These are phyloP conservation scores for Arbutus unedo DNA, from an alignment of 148 eudicot genomes.

Conservation along the genomic window DNA sequence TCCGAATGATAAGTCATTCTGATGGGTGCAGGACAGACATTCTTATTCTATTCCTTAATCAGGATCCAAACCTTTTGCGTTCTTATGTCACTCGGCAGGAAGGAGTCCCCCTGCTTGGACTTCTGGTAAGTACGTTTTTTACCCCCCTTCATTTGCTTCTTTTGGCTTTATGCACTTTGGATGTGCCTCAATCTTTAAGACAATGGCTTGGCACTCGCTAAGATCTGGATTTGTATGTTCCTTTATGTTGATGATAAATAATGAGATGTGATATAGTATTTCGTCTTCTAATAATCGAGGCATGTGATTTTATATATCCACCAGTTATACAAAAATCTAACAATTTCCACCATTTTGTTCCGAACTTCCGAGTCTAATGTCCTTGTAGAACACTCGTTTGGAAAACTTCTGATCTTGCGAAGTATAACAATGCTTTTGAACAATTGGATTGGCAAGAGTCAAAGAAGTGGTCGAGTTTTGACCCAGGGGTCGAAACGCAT, in stretches of 20 bases:
- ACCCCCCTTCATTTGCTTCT: not conserved
- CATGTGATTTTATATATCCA: not conserved
- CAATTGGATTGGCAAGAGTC: not conserved
- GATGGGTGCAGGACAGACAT: slow-evolving; percentile 98
- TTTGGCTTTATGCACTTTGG: not conserved
- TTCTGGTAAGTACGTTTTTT: slow-evolving; percentile 54
- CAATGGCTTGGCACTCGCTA: not conserved
- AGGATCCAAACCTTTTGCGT: slow-evolving; percentile 86
- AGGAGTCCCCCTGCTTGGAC: slow-evolving; percentile 79
- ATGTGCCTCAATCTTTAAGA: not conserved
- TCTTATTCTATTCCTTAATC: slow-evolving; percentile 77
- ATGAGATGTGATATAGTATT: not conserved
- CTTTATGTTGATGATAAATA: not conserved
- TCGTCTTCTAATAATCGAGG: not conserved
- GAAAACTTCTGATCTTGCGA: not conserved
- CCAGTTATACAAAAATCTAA: not conserved
- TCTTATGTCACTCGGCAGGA: slow-evolving; percentile 73
- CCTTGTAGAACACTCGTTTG: not conserved
- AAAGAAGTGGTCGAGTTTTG: not conserved
- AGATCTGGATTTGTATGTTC: not conserved
- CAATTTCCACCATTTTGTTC: no score
- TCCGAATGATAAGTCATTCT: slow-evolving; percentile 28
- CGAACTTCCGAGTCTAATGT: not conserved
- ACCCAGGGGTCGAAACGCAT: not conserved
- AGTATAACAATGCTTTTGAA: not conserved